Base-by-base conservation (phyloP, 2,329 filamentous ascomycete genomes). In the Metarhizium album region DNA sequence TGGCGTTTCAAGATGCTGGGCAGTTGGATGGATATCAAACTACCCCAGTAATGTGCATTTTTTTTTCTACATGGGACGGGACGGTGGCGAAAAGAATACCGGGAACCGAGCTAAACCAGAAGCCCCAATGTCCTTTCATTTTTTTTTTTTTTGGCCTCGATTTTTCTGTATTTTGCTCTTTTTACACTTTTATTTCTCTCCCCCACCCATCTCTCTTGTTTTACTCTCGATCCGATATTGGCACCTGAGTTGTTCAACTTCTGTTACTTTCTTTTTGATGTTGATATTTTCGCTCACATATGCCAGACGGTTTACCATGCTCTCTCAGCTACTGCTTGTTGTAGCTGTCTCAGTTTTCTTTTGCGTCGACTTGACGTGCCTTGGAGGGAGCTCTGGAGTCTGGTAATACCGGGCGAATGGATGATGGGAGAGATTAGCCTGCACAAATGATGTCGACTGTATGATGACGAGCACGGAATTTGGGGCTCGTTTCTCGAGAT, bases 201-300 rank as follows among this genome's bases (percentile, higher is more conserved):
- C 31, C 16, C 29, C 27, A 13, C 31, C 45, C 33, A 27, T 27
- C 45, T 48, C 23, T 22, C 42, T 46, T n/a, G 5, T 46, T 37
- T 45, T 14, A 23, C 6, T 43, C 20, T 40, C 40, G 7, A 22
- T 13, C 40, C 20, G 16, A 43, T 24, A 60, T 57, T 60, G 57
- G 60, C 57, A 56, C 60, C 62, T 58, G 59, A 62, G 54, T 60
- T 62, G 59, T 57, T 56, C 29, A n/a, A 55, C 57, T 60, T 55
- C 57, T 47, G 48, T 52, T 40, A 35, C 54, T 27, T 31, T 22
- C 31, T 48, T 40, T 46, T 46, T 52, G 42, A 48, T 48, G 45
- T 47, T 37, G 45, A 51, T 48, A 47, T 51, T 40, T 16, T 46
- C 18, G 45, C 5, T 40, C 42, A 52, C 46, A 52, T 52, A 42